These are phyloP conservation scores for Coemansia sp. DNA, from an alignment of 192 early-diverging fungal species.

Conservation along the genomic window DNA sequence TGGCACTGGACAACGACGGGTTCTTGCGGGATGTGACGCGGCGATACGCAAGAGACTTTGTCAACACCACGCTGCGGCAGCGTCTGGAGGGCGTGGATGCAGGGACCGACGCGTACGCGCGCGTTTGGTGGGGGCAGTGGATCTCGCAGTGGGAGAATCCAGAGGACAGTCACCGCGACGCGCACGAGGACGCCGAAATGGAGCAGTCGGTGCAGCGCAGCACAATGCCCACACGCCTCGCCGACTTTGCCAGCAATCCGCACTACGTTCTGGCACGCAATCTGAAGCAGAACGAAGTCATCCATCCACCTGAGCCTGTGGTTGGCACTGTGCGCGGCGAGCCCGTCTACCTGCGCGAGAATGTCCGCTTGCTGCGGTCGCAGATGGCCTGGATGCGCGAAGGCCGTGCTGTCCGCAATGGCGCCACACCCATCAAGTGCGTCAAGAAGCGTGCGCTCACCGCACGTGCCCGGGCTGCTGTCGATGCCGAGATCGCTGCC, in stretches of 20 bases:
- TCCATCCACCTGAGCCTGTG: constrained; percentile 68
- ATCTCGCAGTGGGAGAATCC: constrained; percentile 31
- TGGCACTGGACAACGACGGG: constrained; percentile 21
- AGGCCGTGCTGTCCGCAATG: constrained; percentile 19
- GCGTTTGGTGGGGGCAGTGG: constrained; percentile 48
- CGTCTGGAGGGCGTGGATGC: constrained; percentile 34
- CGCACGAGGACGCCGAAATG: constrained; percentile 58
- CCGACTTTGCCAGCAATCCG: constrained; percentile 80
- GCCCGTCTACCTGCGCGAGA: constrained; percentile 72
- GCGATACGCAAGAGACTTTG: constrained; percentile 35
- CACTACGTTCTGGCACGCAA: constrained; percentile 81
- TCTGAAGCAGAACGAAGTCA: constrained; percentile 72
- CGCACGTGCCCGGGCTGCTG: constrained; percentile 13
- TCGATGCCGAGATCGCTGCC: constrained; percentile 15
- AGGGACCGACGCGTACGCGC: constrained; percentile 13
- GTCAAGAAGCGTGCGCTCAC: constrained; percentile 18
- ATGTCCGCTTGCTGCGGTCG: constrained; percentile 64
- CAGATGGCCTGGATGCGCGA: constrained; percentile 66
- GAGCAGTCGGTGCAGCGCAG: constrained; percentile 51
- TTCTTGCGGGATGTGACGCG: constrained; percentile 41
- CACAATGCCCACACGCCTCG: constrained; percentile 74
- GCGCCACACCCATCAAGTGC: constrained; percentile 46
- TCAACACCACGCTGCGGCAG: constrained; percentile 43
- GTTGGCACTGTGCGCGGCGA: constrained; percentile 78
- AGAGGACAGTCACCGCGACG: constrained; percentile 15